Evolutionary conservation across 306 rosid genomes (phyloP), one percentile per base, ranked within the genome.

Genomic region (Fragaria ananassa): DNA sequence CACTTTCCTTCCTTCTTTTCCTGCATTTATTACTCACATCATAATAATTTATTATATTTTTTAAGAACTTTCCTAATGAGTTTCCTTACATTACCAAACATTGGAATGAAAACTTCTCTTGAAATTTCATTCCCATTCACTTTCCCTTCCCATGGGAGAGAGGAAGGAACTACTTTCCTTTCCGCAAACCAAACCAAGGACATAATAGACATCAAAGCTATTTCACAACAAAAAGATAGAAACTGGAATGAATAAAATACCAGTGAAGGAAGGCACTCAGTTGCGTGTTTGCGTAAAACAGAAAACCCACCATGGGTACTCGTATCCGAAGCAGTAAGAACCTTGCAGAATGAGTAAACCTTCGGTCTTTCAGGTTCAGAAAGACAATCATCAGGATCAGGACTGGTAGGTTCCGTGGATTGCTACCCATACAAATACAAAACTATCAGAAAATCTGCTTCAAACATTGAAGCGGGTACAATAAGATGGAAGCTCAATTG

Each of bases 301-400:
- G 98, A 95, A 85, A 95, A 95, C 27, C 98, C 98, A 0, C 98
- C 98, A 81, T 95, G 98, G 27, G 98, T 95, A 81, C 98, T 95
- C 0, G 98, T 95, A 83, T 95, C 98, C 1, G 97, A 95, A 2
- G 97, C 97, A 10, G 98, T 95, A 51, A 95, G 82, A 57, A 92
- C 90, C 88, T 95, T 95, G 86, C 86, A 81, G 88, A 95, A 95
- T 0, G 93, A 73, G 81, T 90, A 89, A 47, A 88, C 87, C 3
- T 69, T 72, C 0, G 91, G 87, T 69, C 82, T 88, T 29, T 79
- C 83, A 78, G 64, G 76, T 62, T 90, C 96, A 18, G 71, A 46
- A 42, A 46, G 47, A 68, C 80, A 51, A 19, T 86, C 83, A 76
- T 92, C 97, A 44, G 88, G 88, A 72, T 92, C 97, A 54, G 88